Percentiles rank a stretch among this genome's conserved stretches.
Evolutionary conservation across 2,329 filamentous ascomycete species (phyloP).

Genomic region (Zymoseptoria tritici): DNA sequence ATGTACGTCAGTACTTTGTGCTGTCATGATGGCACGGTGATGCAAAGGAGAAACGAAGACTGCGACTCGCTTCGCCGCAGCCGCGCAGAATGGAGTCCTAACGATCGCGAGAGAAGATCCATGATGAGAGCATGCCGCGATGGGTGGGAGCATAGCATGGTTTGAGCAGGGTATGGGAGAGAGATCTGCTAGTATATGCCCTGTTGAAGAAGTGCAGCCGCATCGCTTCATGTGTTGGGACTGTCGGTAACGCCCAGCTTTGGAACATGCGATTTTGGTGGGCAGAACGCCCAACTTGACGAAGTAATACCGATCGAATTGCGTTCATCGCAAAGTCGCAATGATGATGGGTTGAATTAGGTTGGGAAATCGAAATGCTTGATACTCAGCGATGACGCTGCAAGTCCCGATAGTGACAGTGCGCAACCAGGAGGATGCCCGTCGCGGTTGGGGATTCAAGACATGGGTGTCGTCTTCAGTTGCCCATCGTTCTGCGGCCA

Average conservation of each 20-base stretch:
- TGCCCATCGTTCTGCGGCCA: not conserved
- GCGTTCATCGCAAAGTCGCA: not conserved
- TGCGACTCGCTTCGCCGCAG: not conserved
- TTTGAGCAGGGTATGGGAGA: not conserved
- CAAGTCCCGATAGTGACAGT: not conserved
- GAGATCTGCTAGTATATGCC: not conserved
- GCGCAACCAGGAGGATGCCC: not conserved
- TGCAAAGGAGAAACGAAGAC: not conserved
- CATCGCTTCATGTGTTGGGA: not conserved
- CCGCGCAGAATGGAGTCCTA: not conserved
- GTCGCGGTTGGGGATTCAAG: not conserved
- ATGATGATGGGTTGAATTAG: not conserved
- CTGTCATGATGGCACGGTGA: conserved; percentile 6
- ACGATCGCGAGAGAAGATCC: not conserved
- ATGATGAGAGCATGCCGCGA: not conserved
- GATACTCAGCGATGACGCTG: not conserved
- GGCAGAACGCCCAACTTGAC: not conserved
- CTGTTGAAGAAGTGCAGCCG: not conserved
- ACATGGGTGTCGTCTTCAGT: not conserved
- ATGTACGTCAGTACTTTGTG: not conserved
- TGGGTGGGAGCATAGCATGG: not conserved
- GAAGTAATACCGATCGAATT: not conserved
- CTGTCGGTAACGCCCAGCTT: not conserved
- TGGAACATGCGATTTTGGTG: not conserved
- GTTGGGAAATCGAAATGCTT: not conserved